A percentile compares a stretch with the other conserved stretches of the same genome.
These are phyloP conservation scores for Amorphotheca resinae DNA, from an alignment of 495 filamentous ascomycete species.

Conservation along the genomic window DNA sequence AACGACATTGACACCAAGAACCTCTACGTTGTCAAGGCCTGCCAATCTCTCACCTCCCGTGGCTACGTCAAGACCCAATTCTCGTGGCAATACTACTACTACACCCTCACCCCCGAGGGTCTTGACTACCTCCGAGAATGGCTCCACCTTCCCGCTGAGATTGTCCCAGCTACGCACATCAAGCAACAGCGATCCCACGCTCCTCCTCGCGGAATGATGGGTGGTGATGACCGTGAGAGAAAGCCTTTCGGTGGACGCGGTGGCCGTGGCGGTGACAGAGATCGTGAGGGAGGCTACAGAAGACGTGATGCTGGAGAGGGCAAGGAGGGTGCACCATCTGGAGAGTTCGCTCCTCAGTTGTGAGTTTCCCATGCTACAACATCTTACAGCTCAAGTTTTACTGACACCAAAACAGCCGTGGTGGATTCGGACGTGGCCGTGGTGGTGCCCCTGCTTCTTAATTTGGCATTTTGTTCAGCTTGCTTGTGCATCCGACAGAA, in stretches of 20 bases:
- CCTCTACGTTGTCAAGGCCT: constrained; percentile 96
- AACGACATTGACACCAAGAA: constrained; percentile 96
- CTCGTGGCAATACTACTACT: constrained; percentile 99
- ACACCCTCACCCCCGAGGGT: constrained; percentile 98
- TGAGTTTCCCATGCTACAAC: constrained; percentile 27
- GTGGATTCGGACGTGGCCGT: constrained; percentile 90
- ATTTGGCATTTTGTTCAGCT: constrained; percentile 24
- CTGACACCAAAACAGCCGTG: constrained; percentile 46
- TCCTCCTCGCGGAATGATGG: constrained; percentile 96
- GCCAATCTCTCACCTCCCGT: constrained; percentile 93
- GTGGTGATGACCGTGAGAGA: constrained; percentile 59
- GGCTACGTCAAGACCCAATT: constrained; percentile 99
- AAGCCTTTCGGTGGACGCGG: constrained; percentile 51
- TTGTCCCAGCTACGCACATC: constrained; percentile 98
- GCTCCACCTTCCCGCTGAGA: constrained; percentile 99
- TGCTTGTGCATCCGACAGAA: constrained; percentile 25
- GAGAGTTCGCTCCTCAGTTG: constrained; percentile 92
- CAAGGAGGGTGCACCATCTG: constrained; percentile 92
- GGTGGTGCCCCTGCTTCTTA: constrained; percentile 67
- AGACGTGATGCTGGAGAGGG: constrained; percentile 68
- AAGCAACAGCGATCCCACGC: constrained; percentile 99
- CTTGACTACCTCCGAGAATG: constrained; percentile 99
- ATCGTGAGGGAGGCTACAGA: constrained; percentile 88
- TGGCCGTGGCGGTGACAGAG: constrained; percentile 45
- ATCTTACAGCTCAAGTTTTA: constrained; percentile 16